Conservation (phyloP, 805 yeast genomes). For the Yarrowia sp. region DNA sequence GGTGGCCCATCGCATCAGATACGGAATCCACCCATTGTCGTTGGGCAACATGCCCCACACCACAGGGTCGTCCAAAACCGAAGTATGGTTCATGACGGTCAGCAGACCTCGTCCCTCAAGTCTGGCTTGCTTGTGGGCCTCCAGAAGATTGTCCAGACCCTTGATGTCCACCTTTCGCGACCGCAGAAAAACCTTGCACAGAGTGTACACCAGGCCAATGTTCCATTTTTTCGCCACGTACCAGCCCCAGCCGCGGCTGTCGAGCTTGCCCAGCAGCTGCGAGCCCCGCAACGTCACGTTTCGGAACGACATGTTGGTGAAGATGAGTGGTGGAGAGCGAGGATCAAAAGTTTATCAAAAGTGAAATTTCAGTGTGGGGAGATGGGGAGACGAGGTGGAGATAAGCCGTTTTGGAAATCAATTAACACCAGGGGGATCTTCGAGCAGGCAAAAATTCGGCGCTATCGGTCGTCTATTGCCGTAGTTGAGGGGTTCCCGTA, state of each 20-base stretch:
- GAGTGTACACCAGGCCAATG: slow-evolving; percentile 32
- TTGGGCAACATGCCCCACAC: slow-evolving; percentile 87
- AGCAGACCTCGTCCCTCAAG: slow-evolving; percentile 74
- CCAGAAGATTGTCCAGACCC: slow-evolving; percentile 68
- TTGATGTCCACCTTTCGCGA: slow-evolving; percentile 50
- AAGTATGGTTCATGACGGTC: slow-evolving; percentile 88
- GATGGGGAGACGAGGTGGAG: neutral
- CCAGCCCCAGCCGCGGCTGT: slow-evolving; percentile 37
- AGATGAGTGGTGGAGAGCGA: neutral
- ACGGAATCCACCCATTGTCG: slow-evolving; percentile 65
- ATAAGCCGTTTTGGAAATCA: neutral
- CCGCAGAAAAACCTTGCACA: slow-evolving; percentile 22
- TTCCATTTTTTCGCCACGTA: slow-evolving; percentile 34
- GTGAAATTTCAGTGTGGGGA: neutral
- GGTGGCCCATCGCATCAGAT: slow-evolving; percentile 86
- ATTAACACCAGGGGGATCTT: too few species aligned
- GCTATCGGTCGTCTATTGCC: too few species aligned
- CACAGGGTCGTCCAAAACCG: slow-evolving; percentile 80
- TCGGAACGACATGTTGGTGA: slow-evolving; percentile 32
- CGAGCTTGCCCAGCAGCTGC: slow-evolving; percentile 16
- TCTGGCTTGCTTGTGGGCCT: slow-evolving; percentile 67
- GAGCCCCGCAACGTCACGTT: slow-evolving; percentile 25
- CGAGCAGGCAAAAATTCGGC: too few species aligned
- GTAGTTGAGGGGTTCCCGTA: too few species aligned
- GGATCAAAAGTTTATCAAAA: neutral